Conservation (phyloP, 352 stramenopile genomes). For the Globisporangium acanthophoron region DNA sequence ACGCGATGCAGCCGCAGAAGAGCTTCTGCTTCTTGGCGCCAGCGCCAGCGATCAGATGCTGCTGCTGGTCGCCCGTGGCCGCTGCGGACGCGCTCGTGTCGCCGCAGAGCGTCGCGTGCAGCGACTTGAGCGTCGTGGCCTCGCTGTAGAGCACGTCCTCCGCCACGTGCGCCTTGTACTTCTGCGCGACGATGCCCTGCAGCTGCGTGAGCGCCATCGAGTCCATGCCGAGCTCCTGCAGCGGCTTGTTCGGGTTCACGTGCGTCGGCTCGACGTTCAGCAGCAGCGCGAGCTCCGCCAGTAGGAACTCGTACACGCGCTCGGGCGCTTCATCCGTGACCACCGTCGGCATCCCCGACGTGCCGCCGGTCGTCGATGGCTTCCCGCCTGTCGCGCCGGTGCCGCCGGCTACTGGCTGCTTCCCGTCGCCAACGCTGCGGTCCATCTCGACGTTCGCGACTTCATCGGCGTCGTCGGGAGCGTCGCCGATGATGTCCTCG, state of each 20-base stretch:
- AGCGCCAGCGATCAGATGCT: slow-evolving; percentile 17
- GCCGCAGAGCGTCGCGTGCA: slow-evolving; percentile 67
- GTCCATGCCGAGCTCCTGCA: slow-evolving; percentile 87
- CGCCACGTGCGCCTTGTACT: slow-evolving; percentile 88
- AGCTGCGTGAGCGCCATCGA: slow-evolving; percentile 94
- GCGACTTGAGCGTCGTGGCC: slow-evolving; percentile 72
- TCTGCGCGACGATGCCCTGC: slow-evolving; percentile 88
- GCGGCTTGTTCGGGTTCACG: slow-evolving; percentile 45
- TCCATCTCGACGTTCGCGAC: slow-evolving; percentile 25
- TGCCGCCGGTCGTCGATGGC: slow-evolving; percentile 9
- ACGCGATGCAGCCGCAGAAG: slow-evolving; percentile 71
- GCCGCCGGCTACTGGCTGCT: slow-evolving; percentile 11
- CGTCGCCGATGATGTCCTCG: slow-evolving; percentile 66
- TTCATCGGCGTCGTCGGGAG: slow-evolving; percentile 32
- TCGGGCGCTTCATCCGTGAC: slow-evolving; percentile 50
- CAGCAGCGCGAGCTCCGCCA: slow-evolving; percentile 51
- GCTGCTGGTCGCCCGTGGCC: slow-evolving; percentile 14
- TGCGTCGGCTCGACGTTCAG: slow-evolving; percentile 44
- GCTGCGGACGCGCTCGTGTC: slow-evolving; percentile 17
- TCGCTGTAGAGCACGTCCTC: slow-evolving; percentile 93
- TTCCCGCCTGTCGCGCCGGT: slow-evolving; percentile 1
- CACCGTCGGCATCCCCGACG: slow-evolving; percentile 29
- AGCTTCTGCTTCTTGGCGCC: slow-evolving; percentile 43
- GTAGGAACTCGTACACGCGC: slow-evolving; percentile 48
- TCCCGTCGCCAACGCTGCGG: slow-evolving; percentile 10